Evolutionary conservation across 441 rosid species (phyloP).

Genomic region (Rhodomyrtus psidioides): DNA sequence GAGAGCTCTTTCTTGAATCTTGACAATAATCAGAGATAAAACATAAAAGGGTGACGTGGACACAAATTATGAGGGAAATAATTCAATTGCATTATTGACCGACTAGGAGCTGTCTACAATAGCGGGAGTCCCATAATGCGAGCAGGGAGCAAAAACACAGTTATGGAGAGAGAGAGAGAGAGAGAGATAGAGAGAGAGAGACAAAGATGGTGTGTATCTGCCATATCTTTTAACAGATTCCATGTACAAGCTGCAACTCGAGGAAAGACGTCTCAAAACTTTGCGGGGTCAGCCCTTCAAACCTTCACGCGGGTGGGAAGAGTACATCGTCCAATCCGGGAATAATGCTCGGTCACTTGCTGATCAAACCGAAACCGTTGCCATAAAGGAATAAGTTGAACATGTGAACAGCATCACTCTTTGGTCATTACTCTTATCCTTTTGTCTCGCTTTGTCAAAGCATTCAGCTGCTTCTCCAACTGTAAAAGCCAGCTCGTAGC

Average conservation of each 20-base stretch:
- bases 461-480: conserved; percentile 3
- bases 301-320: not conserved
- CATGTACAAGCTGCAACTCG: not conserved
- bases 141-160: not conserved
- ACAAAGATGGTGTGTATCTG: not conserved
- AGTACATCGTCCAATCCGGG: not conserved
- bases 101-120: not conserved
- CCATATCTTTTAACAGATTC: not conserved
- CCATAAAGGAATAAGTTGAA: not conserved
- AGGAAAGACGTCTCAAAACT: not conserved
- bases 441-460: not conserved
- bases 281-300: not conserved
- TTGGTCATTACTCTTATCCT: not conserved
- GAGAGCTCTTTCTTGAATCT: not conserved
- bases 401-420: not conserved
- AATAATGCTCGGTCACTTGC: not conserved
- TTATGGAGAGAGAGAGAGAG: not conserved
- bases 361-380: not conserved
- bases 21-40: not conserved
- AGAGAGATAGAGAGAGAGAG: not conserved
- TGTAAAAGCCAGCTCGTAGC: not conserved
- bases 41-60: not conserved
- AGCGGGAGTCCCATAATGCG: not conserved
- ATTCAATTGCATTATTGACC: not conserved
- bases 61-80: not conserved